These are phyloP conservation scores for Laburnicola sp. DNA, from an alignment of 2,329 filamentous ascomycete genomes.

Conservation along the genomic window DNA sequence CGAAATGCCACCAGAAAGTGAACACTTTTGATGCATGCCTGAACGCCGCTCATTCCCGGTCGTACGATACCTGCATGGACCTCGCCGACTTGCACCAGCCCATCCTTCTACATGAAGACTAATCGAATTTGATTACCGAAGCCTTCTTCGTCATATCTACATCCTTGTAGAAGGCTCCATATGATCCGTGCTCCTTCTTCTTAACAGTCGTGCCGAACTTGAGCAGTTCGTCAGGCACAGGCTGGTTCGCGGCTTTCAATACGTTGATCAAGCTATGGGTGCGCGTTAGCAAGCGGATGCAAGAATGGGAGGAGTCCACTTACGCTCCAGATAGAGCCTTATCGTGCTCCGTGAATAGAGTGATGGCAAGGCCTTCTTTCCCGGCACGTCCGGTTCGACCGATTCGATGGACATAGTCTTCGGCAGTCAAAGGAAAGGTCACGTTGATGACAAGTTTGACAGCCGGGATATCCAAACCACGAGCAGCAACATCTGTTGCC, in stretches of 20 bases:
- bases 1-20: background rate
- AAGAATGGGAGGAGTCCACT: conserved; percentile 49
- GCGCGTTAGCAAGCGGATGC: background rate
- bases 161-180: conserved; percentile 95
- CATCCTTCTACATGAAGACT: conserved; percentile 12
- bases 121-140: conserved; percentile 90
- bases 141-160: conserved; percentile 79
- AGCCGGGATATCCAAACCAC: conserved; percentile 91
- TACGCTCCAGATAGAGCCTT: conserved; percentile 87
- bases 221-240: conserved; percentile 84
- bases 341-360: conserved; percentile 92
- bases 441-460: conserved; percentile 95
- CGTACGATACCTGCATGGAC: conserved; percentile 9
- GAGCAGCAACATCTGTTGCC: conserved; percentile 92
- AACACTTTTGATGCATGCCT: conserved; percentile 23
- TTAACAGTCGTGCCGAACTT: conserved; percentile 98
- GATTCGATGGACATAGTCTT: conserved; percentile 97
- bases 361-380: conserved; percentile 84
- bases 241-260: conserved; percentile 87
- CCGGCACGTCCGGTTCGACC: conserved; percentile 91
- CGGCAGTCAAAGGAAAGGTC: conserved; percentile 91
- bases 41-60: conserved; percentile 29
- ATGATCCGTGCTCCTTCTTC: conserved; percentile 96
- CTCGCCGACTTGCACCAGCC: conserved; percentile 21
- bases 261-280: conserved; percentile 82